A percentile compares a stretch with the other conserved stretches of the same genome.
These are phyloP conservation scores for Sphaerobolus stellatus DNA, from an alignment of 1,284 basidiomycete genomes.

Conservation along the genomic window DNA sequence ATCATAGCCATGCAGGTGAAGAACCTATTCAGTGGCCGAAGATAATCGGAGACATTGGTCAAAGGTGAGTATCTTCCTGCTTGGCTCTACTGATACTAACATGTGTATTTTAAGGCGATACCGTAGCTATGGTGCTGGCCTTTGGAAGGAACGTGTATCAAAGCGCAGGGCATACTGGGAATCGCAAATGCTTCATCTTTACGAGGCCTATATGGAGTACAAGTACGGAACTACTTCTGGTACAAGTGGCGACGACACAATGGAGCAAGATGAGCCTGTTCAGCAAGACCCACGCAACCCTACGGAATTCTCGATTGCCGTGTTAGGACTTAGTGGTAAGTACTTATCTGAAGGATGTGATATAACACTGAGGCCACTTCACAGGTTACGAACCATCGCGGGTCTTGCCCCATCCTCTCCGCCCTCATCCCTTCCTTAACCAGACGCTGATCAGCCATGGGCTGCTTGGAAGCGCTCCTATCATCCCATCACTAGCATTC, in stretches of 20 bases:
- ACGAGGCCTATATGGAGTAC: background rate
- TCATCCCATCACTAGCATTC: slow-evolving; percentile 24
- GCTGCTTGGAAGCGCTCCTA: slow-evolving; percentile 11
- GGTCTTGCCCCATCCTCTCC: background rate
- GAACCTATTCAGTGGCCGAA: too few species aligned
- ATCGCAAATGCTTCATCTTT: background rate
- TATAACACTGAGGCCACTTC: background rate
- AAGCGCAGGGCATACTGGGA: background rate
- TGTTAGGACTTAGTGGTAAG: background rate
- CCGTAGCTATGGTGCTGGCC: too few species aligned
- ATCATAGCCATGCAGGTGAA: too few species aligned
- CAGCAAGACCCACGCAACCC: background rate
- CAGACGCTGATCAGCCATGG: slow-evolving; percentile 13
- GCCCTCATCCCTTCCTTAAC: background rate
- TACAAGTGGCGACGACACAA: background rate
- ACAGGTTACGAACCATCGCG: background rate
- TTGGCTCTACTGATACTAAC: too few species aligned
- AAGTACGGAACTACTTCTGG: background rate
- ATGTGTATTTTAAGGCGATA: too few species aligned
- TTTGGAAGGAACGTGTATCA: too few species aligned
- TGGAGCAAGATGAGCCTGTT: background rate
- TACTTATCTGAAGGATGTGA: background rate
- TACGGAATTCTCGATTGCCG: background rate
- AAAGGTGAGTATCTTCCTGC: too few species aligned
- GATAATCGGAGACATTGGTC: too few species aligned